These are phyloP conservation scores for Hypoxylon perforatum DNA, from an alignment of 495 filamentous ascomycete species.

Conservation along the genomic window DNA sequence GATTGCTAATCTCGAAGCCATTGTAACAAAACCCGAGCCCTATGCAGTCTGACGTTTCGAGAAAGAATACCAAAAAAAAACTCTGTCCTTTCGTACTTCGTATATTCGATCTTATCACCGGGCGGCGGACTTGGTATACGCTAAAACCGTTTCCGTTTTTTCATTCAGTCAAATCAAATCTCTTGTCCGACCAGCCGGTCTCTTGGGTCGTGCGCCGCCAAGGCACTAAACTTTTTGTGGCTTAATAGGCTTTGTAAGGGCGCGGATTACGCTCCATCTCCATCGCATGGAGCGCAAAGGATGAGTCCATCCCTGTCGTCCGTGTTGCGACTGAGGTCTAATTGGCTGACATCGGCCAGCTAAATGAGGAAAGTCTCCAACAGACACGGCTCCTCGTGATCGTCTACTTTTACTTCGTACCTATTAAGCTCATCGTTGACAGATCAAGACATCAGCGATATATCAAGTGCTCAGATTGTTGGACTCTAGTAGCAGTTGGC, in stretches of 20 bases:
- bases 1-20: slow-evolving; percentile 1
- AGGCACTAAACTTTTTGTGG: slow-evolving; percentile 19
- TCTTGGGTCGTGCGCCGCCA: slow-evolving; percentile 19
- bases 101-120: slow-evolving; percentile 22
- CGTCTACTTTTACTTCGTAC: background rate
- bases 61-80: background rate
- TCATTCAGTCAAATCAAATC: slow-evolving; percentile 13
- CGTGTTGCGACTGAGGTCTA: background rate
- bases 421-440: background rate
- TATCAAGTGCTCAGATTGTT: no score
- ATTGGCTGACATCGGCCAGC: slow-evolving; percentile 42
- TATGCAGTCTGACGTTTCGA: background rate
- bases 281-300: background rate
- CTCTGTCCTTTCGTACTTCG: background rate
- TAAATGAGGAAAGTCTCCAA: slow-evolving; percentile 34
- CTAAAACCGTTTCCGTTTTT: slow-evolving; percentile 22
- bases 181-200: slow-evolving; percentile 19
- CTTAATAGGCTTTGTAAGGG: slow-evolving; percentile 22
- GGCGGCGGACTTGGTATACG: slow-evolving; percentile 12
- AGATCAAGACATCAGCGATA: background rate
- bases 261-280: slow-evolving; percentile 14
- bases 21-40: background rate
- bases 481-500: background rate
- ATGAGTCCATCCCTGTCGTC: slow-evolving; percentile 3
- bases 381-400: slow-evolving; percentile 18